These are phyloP conservation scores for Podospora comata DNA, from an alignment of 495 filamentous ascomycete species.

Conservation along the genomic window DNA sequence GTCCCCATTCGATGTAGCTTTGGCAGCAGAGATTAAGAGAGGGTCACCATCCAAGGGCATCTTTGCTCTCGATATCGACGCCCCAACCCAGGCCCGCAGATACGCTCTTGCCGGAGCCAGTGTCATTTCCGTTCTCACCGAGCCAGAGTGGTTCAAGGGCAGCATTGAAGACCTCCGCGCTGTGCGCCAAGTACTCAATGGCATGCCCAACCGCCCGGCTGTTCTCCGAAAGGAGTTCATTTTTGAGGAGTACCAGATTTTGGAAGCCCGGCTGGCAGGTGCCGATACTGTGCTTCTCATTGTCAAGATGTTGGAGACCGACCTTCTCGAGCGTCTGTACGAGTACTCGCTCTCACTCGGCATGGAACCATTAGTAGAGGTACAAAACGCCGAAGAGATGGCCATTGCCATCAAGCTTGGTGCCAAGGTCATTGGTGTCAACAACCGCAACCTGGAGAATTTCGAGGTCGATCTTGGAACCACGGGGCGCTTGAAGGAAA, in stretches of 20 bases:
- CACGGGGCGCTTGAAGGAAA: constrained; percentile 82
- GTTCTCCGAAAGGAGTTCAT: constrained; percentile 95
- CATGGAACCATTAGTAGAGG: constrained; percentile 97
- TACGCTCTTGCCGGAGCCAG: constrained; percentile 95
- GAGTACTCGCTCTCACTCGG: constrained; percentile 83
- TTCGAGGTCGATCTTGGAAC: constrained; percentile 97
- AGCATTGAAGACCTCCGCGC: constrained; percentile 89
- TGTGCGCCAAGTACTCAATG: constrained; percentile 81
- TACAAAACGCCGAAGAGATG: constrained; percentile 94
- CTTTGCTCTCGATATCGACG: constrained; percentile 82
- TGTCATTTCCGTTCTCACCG: constrained; percentile 94
- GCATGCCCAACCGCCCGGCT: constrained; percentile 86
- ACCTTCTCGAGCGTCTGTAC: constrained; percentile 75
- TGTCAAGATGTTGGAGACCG: constrained; percentile 90
- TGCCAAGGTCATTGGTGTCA: constrained; percentile 93
- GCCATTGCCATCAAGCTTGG: constrained; percentile 78
- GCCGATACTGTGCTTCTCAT: constrained; percentile 95
- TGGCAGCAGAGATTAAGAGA: constrained; percentile 97
- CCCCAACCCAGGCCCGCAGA: constrained; percentile 81
- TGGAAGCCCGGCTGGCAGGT: constrained; percentile 89
- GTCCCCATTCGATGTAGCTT: constrained; percentile 74
- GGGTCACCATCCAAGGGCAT: constrained; percentile 95
- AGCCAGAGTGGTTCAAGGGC: constrained; percentile 98
- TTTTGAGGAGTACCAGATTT: constrained; percentile 96
- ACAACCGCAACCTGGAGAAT: constrained; percentile 91